Percentiles rank a stretch among this genome's conserved stretches.
Conservation (phyloP, 2,329 filamentous ascomycete genomes). For the Aciculosporium take region DNA sequence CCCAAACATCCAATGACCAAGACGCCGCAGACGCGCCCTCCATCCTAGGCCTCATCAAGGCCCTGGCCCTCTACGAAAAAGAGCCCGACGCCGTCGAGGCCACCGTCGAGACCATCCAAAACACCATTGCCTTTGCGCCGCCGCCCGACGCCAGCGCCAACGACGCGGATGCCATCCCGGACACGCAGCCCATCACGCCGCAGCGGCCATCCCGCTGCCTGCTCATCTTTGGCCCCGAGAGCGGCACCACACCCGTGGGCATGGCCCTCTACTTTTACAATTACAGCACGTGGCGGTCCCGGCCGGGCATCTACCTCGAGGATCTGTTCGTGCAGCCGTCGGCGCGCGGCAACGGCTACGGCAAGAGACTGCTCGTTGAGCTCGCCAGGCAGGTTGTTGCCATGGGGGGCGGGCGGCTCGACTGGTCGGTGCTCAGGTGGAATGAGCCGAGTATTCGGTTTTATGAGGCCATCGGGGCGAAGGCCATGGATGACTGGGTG, state of each 20-base stretch:
- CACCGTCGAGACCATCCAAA: slow-evolving; percentile 55
- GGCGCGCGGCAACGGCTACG: slow-evolving; percentile 65
- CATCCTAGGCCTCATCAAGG: slow-evolving; percentile 73
- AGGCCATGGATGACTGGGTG: slow-evolving; percentile 56
- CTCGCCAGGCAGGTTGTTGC: slow-evolving; percentile 66
- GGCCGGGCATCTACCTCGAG: slow-evolving; percentile 81
- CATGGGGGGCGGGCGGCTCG: slow-evolving; percentile 60
- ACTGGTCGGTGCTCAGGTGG: slow-evolving; percentile 90
- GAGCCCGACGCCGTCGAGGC: slow-evolving; percentile 61
- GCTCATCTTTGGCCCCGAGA: slow-evolving; percentile 40
- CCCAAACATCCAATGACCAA: too few species aligned
- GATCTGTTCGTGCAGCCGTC: slow-evolving; percentile 70
- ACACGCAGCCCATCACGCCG: slow-evolving; percentile 40
- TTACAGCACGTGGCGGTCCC: slow-evolving; percentile 86
- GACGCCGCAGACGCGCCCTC: slow-evolving; percentile 64
- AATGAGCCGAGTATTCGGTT: slow-evolving; percentile 84
- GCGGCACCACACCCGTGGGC: slow-evolving; percentile 43
- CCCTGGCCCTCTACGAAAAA: slow-evolving; percentile 79
- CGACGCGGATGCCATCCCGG: slow-evolving; percentile 19
- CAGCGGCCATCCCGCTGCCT: slow-evolving; percentile 61
- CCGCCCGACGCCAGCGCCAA: slow-evolving; percentile 30
- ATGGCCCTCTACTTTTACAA: slow-evolving; percentile 93
- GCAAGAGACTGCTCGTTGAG: slow-evolving; percentile 56
- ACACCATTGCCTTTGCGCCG: slow-evolving; percentile 65
- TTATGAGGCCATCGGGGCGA: slow-evolving; percentile 59